phyloP scores from a whole-genome alignment of 176 grass and related monocot species.

The Oryza rufipogon region DNA sequence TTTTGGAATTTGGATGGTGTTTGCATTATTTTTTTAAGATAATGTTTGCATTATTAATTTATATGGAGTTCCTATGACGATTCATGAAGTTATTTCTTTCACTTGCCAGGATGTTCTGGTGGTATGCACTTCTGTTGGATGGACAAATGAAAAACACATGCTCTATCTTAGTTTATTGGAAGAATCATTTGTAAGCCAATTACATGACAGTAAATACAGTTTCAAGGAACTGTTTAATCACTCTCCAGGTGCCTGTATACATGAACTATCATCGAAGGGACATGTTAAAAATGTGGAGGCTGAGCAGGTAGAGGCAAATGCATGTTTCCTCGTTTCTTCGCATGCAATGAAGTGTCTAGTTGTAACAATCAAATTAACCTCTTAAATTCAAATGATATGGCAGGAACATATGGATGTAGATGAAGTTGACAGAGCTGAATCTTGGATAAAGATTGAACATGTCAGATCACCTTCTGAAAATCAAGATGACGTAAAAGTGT shows the following conservation, averaged over 20 bases:
- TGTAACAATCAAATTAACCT: slow-evolving; percentile 22
- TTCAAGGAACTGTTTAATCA: slow-evolving; percentile 45
- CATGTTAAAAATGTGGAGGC: slow-evolving; percentile 27
- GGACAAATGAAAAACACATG: slow-evolving; percentile 89
- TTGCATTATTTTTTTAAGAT: neutral
- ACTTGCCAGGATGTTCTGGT: slow-evolving; percentile 46
- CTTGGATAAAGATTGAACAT: slow-evolving; percentile 38
- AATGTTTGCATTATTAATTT: neutral
- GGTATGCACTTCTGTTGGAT: slow-evolving; percentile 58
- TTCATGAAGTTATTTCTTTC: slow-evolving; percentile 33
- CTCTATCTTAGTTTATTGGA: slow-evolving; percentile 77
- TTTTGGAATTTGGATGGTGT: neutral
- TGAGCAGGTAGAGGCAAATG: slow-evolving; percentile 47
- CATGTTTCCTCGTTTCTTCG: neutral
- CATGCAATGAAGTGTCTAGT: neutral
- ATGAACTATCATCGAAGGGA: slow-evolving; percentile 36
- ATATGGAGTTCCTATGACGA: slow-evolving; percentile 15
- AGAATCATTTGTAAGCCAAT: slow-evolving; percentile 65
- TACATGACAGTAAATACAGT: slow-evolving; percentile 45
- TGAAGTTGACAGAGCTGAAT: slow-evolving; percentile 40
- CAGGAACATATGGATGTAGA: slow-evolving; percentile 41
- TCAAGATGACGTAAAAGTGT: slow-evolving; percentile 12
- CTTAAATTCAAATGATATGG: neutral
- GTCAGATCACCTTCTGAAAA: slow-evolving; percentile 27
- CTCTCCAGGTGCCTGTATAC: slow-evolving; percentile 39